These are phyloP conservation scores for Hanseniaspora pseudoguilliermondii DNA, from an alignment of 805 yeast species.

Conservation along the genomic window DNA sequence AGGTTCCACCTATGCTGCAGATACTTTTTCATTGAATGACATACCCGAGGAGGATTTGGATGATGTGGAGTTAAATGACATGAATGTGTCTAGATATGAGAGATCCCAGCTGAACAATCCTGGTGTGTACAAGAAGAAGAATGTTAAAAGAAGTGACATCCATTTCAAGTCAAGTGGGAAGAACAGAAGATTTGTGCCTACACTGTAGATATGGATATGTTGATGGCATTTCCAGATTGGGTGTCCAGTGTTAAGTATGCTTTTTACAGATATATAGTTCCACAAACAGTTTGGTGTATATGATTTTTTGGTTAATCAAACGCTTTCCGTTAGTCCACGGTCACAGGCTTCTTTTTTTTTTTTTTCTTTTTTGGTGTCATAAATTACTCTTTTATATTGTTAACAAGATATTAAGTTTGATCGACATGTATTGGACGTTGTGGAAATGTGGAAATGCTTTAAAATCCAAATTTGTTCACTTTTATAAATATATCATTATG, in stretches of 20 bases:
- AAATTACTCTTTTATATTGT: no score
- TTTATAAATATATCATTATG: no score
- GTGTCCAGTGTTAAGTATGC: neutral
- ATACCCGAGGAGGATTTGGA: conserved; percentile 8
- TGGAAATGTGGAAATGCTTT: no score
- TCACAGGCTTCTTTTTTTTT: no score
- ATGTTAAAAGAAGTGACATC: neutral
- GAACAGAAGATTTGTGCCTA: conserved; percentile 12
- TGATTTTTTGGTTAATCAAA: no score
- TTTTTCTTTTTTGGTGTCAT: no score
- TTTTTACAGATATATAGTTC: neutral
- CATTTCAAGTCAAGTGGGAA: conserved; percentile 11
- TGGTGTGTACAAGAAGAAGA: neutral
- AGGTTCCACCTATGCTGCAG: neutral
- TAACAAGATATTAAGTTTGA: no score
- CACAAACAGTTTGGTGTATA: no score
- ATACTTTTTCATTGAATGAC: conserved; percentile 8
- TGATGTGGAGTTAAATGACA: neutral
- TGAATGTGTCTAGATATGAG: neutral
- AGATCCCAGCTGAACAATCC: neutral
- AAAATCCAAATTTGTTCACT: no score
- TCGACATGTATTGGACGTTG: no score
- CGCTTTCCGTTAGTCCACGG: no score
- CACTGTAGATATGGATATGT: neutral
- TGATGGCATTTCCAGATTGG: no score